Evolutionary conservation across 441 rosid species (phyloP).

Genomic region (Eruca vesicaria): DNA sequence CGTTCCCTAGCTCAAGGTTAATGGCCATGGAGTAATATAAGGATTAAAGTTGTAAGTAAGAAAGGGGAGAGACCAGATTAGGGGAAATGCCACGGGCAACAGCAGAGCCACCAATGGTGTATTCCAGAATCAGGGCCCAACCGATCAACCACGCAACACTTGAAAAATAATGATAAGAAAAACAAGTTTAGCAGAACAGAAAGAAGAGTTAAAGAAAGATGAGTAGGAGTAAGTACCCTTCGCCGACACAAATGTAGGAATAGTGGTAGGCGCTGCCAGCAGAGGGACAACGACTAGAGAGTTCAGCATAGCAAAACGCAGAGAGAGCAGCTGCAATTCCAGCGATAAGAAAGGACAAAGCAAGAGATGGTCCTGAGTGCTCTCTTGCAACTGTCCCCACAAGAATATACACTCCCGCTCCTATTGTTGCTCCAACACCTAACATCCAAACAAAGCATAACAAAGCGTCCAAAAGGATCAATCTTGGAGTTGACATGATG

Average conservation of each 20-base stretch:
- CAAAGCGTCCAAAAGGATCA: neutral
- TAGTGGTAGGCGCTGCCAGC: constrained; percentile 83
- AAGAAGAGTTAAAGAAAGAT: neutral
- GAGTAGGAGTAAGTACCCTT: neutral
- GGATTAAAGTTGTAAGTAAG: no score
- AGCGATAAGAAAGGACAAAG: constrained; percentile 85
- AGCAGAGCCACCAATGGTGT: constrained; percentile 93
- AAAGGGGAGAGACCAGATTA: constrained; percentile 66
- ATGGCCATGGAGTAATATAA: neutral
- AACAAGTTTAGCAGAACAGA: neutral
- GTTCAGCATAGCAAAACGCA: constrained; percentile 97
- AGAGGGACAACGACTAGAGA: constrained; percentile 95
- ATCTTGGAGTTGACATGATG: neutral
- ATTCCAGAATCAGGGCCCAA: constrained; percentile 93
- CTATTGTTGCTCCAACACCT: constrained; percentile 98
- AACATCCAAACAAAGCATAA: neutral
- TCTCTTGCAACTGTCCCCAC: constrained; percentile 99
- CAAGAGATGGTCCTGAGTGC: constrained; percentile 92
- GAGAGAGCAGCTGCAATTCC: constrained; percentile 95
- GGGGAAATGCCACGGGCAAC: constrained; percentile 99
- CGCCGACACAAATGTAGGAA: neutral
- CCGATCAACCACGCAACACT: constrained; percentile 94
- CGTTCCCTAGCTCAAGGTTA: neutral
- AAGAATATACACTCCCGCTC: constrained; percentile 99
- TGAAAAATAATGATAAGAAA: neutral